A percentile compares a stretch with the other conserved stretches of the same genome.
These are phyloP conservation scores for Solanum neorickii DNA, from an alignment of 257 asterid genomes.

Conservation along the genomic window DNA sequence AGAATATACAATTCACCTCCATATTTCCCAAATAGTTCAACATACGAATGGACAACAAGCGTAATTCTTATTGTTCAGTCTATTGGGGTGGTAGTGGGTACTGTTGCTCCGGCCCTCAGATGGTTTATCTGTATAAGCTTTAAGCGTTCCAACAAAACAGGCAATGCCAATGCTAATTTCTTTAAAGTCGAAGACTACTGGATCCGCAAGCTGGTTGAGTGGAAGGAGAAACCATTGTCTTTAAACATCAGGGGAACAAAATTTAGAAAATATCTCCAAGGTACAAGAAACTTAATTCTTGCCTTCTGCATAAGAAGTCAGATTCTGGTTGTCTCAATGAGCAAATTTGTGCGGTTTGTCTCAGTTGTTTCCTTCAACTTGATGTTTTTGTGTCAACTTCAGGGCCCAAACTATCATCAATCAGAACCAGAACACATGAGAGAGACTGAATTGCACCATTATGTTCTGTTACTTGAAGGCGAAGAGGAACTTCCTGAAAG, in stretches of 20 bases:
- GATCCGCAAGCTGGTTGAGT: slow-evolving; percentile 27
- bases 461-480: slow-evolving; percentile 35
- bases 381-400: slow-evolving; percentile 2
- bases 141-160: neutral
- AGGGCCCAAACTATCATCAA: neutral
- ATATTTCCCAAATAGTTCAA: neutral
- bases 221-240: slow-evolving; percentile 27
- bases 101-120: slow-evolving; percentile 27
- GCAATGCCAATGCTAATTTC: neutral
- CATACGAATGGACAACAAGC: slow-evolving; percentile 17
- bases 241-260: slow-evolving; percentile 12
- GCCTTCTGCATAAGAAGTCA: slow-evolving; percentile 16
- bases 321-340: slow-evolving; percentile 9
- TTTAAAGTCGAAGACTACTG: slow-evolving; percentile 22
- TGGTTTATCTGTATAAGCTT: slow-evolving; percentile 3
- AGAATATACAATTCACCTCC: slow-evolving; percentile 1
- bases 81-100: slow-evolving; percentile 21
- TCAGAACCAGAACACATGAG: slow-evolving; percentile 3
- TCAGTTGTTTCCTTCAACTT: slow-evolving; percentile 11
- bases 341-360: slow-evolving; percentile 16
- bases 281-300: slow-evolving; percentile 14
- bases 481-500: slow-evolving; percentile 25
- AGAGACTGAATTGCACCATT: slow-evolving; percentile 13
- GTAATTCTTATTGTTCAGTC: slow-evolving; percentile 18
- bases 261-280: slow-evolving; percentile 22